Percentiles rank a stretch among this genome's conserved stretches.
Evolutionary conservation across 2,329 filamentous ascomycete species (phyloP).

Genomic region (Westerdykella ornata): DNA sequence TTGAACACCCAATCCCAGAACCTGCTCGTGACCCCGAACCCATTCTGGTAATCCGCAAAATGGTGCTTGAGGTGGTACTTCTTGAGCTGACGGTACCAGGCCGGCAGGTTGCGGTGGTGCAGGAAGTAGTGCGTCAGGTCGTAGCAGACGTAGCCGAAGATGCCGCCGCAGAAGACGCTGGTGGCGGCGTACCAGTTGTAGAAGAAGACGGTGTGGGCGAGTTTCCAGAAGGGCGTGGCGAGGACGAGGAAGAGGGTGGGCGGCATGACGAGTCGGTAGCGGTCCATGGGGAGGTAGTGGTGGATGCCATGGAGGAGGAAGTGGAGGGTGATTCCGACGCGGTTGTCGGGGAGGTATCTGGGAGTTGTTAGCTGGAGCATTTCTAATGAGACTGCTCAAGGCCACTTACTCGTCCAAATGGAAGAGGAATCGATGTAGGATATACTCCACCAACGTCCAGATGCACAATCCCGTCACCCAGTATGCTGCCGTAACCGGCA

Average conservation of each 20-base stretch:
- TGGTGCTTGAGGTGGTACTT: slow-evolving; percentile 97
- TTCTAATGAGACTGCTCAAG: background rate
- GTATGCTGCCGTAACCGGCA: slow-evolving; percentile 50
- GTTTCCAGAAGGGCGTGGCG: slow-evolving; percentile 83
- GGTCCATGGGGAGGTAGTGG: slow-evolving; percentile 99
- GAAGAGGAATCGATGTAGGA: slow-evolving; percentile 83
- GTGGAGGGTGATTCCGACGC: slow-evolving; percentile 76
- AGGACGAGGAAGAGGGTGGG: slow-evolving; percentile 78
- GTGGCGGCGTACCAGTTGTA: slow-evolving; percentile 79
- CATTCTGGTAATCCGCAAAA: slow-evolving; percentile 96
- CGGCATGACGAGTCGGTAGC: slow-evolving; percentile 93
- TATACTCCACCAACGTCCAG: slow-evolving; percentile 89
- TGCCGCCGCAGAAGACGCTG: slow-evolving; percentile 76
- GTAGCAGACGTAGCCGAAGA: slow-evolving; percentile 95
- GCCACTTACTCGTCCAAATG: slow-evolving; percentile 77
- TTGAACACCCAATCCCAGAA: slow-evolving; percentile 95
- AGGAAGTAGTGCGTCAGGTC: slow-evolving; percentile 98
- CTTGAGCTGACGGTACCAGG: slow-evolving; percentile 87
- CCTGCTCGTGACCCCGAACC: slow-evolving; percentile 90
- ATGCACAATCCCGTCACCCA: slow-evolving; percentile 65
- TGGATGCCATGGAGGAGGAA: slow-evolving; percentile 96
- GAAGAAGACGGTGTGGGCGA: slow-evolving; percentile 75
- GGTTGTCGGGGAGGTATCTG: slow-evolving; percentile 85
- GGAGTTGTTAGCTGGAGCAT: slow-evolving; percentile 12
- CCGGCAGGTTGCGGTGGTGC: slow-evolving; percentile 85